Base-by-base conservation (phyloP, 805 yeast species). In the Pichia phayaonensis region DNA sequence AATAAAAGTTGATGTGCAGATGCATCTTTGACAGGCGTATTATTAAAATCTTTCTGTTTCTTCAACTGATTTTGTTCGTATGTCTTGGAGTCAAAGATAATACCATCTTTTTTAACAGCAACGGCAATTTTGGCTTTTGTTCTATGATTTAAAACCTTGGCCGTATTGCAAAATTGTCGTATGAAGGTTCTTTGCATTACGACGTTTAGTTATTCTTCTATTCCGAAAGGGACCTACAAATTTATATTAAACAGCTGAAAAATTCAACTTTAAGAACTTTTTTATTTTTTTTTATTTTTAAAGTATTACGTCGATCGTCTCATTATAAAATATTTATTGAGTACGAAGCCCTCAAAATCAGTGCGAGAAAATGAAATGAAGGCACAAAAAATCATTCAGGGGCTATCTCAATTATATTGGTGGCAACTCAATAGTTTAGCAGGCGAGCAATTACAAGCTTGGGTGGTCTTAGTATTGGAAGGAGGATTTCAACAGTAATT, bases 1-100 rank as follows among this genome's bases (percentile, higher is more conserved):
- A 57, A 56, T 1, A 64, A 49, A 12, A 66, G 15, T 26, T 44
- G 53, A 21, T 48, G 54, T 10, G 72, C 71, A n/a, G 70, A 58
- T 1, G 55, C 57, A 40, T 60, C 57, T 13, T 52, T 50, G 5
- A 68, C 59, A 2, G 62, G 65, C 27, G 44, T 53, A 12, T 26
- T 26, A 44, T 63, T 61, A 51, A 63, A 64, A 18, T 46, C 40
- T 20, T 49, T 47, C 6, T 59, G 45, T 23, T 43, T 44, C 27
- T 53, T 51, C 31, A 48, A 10, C 21, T 39, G 44, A 53, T 53
- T 34, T 42, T 45, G 22, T 20, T 42, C 36, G 8, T 12, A 22
- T n/a, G 29, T 36, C 22, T 46, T 21, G 12, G 34, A 29, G 31
- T 46, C 49, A 26, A 46, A 13, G 2, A 40, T 20, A 18, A 46